These are phyloP conservation scores for Microglena sp. DNA, from an alignment of 139 green algal species.

Conservation along the genomic window DNA sequence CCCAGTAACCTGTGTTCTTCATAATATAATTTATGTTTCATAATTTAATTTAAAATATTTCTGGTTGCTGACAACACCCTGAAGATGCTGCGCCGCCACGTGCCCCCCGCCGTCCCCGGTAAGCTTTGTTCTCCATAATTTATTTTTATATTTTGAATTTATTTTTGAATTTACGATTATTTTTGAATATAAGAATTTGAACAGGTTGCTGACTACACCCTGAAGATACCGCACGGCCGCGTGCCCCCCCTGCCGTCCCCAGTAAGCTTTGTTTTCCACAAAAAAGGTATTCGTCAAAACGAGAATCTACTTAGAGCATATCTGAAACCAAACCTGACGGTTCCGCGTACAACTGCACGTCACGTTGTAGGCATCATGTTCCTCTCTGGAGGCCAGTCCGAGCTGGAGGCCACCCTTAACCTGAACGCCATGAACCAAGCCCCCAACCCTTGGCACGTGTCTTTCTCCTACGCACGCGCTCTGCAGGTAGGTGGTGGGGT, in stretches of 20 bases:
- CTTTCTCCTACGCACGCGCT: conserved; percentile 99
- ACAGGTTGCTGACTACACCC: conserved; percentile 85
- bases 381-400: conserved; percentile 97
- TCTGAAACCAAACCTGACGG: too few species aligned
- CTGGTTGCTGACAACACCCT: conserved; percentile 90
- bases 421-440: conserved; percentile 99
- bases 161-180: too few species aligned
- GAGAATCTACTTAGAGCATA: too few species aligned
- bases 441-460: conserved; percentile 99
- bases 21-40: too few species aligned
- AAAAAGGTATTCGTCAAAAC: too few species aligned
- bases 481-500: conserved; percentile 80
- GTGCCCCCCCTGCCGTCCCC: conserved; percentile 94
- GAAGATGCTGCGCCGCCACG: conserved; percentile 84
- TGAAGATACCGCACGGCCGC: conserved; percentile 88
- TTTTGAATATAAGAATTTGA: too few species aligned
- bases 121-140: too few species aligned
- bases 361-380: conserved; percentile 99
- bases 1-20: too few species aligned
- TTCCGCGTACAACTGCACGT: too few species aligned
- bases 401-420: conserved; percentile 98
- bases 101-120: conserved; percentile 89
- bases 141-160: too few species aligned
- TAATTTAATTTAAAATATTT: too few species aligned
- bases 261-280: too few species aligned